Conservation (phyloP, 192 early-diverging fungal species). For the Tieghemiomyces parasiticus region DNA sequence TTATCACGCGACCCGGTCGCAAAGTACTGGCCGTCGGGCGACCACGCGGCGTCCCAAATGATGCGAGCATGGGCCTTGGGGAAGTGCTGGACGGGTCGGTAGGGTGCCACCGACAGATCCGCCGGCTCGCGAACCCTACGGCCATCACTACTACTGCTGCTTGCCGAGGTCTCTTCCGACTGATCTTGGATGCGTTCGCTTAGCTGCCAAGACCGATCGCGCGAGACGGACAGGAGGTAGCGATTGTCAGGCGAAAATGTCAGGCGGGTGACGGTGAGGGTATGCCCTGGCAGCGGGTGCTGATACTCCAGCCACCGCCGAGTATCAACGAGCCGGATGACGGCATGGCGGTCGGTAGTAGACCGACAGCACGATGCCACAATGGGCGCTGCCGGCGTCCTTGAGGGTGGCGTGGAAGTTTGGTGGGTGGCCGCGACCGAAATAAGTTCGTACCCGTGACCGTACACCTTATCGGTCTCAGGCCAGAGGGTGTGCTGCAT, state of each 20-base stretch:
- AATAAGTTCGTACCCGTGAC: conserved; percentile 90
- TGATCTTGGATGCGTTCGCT: conserved; percentile 38
- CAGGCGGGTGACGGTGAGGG: conserved; percentile 70
- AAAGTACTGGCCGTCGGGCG: conserved; percentile 60
- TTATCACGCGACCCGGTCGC: conserved; percentile 90
- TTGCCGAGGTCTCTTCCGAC: no score
- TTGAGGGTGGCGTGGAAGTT: no score
- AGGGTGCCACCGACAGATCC: no score
- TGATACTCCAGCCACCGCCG: conserved; percentile 50
- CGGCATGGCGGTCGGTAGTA: conserved; percentile 17
- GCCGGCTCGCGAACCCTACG: conserved; percentile 19
- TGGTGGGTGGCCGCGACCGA: conserved; percentile 54
- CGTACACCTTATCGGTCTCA: conserved; percentile 90
- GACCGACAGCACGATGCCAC: conserved; percentile 47
- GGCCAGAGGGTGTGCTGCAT: conserved; percentile 89
- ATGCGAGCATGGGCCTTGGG: conserved; percentile 82
- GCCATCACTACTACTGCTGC: no score
- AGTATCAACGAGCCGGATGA: conserved; percentile 30
- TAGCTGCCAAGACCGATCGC: conserved; percentile 82
- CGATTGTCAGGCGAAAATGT: conserved; percentile 59
- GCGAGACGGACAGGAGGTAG: conserved; percentile 59
- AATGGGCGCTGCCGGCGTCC: no score
- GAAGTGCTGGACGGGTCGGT: conserved; percentile 32
- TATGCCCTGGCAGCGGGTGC: conserved; percentile 44
- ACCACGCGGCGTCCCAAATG: conserved; percentile 84